These are phyloP conservation scores for Auricularia sp. DNA, from an alignment of 768 basidiomycete species.

Conservation along the genomic window DNA sequence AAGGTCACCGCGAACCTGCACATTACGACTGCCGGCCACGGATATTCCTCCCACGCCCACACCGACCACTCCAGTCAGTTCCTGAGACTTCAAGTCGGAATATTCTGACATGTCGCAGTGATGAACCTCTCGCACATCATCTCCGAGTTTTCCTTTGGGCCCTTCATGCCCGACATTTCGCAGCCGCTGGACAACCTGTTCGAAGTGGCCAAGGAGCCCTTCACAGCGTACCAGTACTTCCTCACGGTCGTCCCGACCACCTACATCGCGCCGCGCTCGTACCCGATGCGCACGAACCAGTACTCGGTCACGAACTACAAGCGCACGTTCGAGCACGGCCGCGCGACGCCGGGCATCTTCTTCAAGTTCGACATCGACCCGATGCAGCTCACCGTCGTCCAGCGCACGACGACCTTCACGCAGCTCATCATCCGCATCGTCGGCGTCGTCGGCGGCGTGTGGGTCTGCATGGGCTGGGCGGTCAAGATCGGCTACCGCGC, in stretches of 20 bases:
- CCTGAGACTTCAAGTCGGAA: neutral
- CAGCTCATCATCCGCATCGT: slow-evolving; percentile 76
- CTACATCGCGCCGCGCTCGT: slow-evolving; percentile 65
- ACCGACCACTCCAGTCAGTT: slow-evolving; percentile 56
- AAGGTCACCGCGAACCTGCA: slow-evolving; percentile 92
- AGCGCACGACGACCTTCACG: slow-evolving; percentile 73
- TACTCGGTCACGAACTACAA: slow-evolving; percentile 94
- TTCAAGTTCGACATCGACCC: slow-evolving; percentile 98
- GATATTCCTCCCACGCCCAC: slow-evolving; percentile 79
- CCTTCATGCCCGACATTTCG: slow-evolving; percentile 88
- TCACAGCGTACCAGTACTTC: slow-evolving; percentile 90
- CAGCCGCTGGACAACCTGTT: slow-evolving; percentile 92
- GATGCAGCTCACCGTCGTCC: slow-evolving; percentile 71
- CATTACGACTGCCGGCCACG: slow-evolving; percentile 89
- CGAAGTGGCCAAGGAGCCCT: slow-evolving; percentile 59
- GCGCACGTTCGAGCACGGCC: slow-evolving; percentile 59
- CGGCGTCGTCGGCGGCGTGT: slow-evolving; percentile 90
- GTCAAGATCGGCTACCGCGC: slow-evolving; percentile 55
- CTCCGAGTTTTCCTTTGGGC: slow-evolving; percentile 93
- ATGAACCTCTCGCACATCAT: slow-evolving; percentile 98
- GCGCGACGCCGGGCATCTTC: slow-evolving; percentile 87
- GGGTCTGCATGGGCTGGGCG: slow-evolving; percentile 75
- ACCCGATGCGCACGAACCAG: slow-evolving; percentile 64
- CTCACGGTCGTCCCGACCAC: slow-evolving; percentile 92
- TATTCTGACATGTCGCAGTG: slow-evolving; percentile 13